Conservation (phyloP, 768 basidiomycete genomes). For the Lentinula aciculospora region DNA sequence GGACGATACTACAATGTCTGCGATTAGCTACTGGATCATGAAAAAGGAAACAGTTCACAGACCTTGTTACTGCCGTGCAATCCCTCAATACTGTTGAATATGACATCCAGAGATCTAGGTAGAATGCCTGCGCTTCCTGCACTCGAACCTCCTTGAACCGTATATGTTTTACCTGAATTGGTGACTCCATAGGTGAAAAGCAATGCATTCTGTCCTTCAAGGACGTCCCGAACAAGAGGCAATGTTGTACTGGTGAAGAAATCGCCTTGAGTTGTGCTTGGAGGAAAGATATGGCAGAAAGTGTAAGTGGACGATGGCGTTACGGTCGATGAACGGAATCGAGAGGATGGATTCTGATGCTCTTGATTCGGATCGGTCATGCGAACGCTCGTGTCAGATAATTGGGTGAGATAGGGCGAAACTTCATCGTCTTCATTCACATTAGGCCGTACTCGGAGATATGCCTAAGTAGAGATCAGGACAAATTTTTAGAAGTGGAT, state of each 20-base stretch:
- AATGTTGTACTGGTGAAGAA: constrained; percentile 89
- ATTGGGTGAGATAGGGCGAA: constrained; percentile 64
- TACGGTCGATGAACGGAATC: constrained; percentile 53
- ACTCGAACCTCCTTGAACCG: constrained; percentile 81
- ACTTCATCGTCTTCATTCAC: constrained; percentile 45
- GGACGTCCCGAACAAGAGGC: constrained; percentile 35
- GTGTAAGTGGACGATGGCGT: constrained; percentile 68
- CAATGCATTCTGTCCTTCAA: constrained; percentile 16
- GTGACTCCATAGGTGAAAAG: constrained; percentile 83
- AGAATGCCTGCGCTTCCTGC: constrained; percentile 77
- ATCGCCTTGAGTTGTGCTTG: constrained; percentile 65
- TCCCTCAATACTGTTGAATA: constrained; percentile 89
- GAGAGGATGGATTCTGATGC: constrained; percentile 33
- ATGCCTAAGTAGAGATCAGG: constrained; percentile 48
- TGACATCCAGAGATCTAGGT: constrained; percentile 83
- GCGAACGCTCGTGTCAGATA: constrained; percentile 70
- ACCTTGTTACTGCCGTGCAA: constrained; percentile 71
- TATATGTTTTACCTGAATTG: constrained; percentile 95
- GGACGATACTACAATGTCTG: constrained; percentile 56
- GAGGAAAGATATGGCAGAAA: constrained; percentile 77
- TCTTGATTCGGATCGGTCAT: constrained; percentile 69
- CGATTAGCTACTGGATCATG: not conserved
- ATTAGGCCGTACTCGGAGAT: constrained; percentile 71
- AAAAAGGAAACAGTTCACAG: constrained; percentile 14
- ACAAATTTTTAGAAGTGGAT: constrained; percentile 2